Evolutionary conservation across 2,329 filamentous ascomycete genomes (phyloP).

Genomic region (Dissoconium aciculare): DNA sequence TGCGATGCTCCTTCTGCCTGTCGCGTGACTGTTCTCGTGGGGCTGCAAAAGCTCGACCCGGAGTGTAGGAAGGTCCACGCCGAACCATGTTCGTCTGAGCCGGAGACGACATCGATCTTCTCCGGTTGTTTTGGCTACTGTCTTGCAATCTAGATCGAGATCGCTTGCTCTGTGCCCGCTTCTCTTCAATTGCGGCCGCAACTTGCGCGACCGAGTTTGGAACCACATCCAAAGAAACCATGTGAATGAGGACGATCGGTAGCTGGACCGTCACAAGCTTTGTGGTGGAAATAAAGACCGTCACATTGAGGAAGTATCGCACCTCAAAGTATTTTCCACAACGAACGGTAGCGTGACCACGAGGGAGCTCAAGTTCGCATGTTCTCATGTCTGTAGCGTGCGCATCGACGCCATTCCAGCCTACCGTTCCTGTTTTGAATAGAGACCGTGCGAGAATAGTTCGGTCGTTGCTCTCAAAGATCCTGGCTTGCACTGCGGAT

Average conservation of each 20-base stretch:
- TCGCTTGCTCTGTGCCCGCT: conserved; percentile 18
- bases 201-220: conserved; percentile 42
- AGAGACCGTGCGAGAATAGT: conserved; percentile 31
- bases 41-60: conserved; percentile 39
- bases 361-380: conserved; percentile 36
- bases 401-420: conserved; percentile 35
- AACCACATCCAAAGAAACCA: conserved; percentile 42
- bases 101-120: conserved; percentile 18
- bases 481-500: conserved; percentile 33
- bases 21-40: conserved; percentile 38
- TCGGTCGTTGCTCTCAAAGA: conserved; percentile 38
- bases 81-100: conserved; percentile 15
- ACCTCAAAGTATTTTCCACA: conserved; percentile 43
- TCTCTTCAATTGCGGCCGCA: conserved; percentile 40
- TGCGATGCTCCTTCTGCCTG: conserved; percentile 28
- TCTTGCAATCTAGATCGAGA: conserved; percentile 6
- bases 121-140: conserved; percentile 3
- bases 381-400: conserved; percentile 34
- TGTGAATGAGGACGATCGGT: conserved; percentile 42
- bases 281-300: conserved; percentile 20
- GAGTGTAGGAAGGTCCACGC: conserved; percentile 26
- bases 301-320: conserved; percentile 40
- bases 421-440: conserved; percentile 29
- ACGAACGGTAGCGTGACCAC: conserved; percentile 36
- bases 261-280: conserved; percentile 38